A percentile compares a stretch with the other conserved stretches of the same genome.
Evolutionary conservation across 2,329 filamentous ascomycete species (phyloP).

Genomic region (Rhynchosporium agropyri): DNA sequence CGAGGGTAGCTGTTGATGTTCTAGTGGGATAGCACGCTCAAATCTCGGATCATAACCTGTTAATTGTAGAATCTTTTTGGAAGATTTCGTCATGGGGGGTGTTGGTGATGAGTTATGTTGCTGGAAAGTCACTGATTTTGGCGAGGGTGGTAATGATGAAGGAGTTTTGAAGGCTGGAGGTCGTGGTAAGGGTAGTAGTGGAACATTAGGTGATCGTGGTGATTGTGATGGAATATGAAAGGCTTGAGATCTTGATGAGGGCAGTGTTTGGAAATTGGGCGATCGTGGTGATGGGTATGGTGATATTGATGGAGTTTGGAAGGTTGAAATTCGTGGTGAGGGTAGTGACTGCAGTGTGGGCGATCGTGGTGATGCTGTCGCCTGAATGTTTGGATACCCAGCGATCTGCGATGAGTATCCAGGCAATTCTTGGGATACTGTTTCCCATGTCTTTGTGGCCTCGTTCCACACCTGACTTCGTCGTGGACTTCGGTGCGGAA

Average conservation of each 20-base stretch:
- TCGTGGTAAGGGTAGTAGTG: background rate
- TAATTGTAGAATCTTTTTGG: slow-evolving; percentile 32
- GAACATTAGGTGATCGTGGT: no score
- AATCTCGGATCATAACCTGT: slow-evolving; percentile 31
- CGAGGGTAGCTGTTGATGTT: slow-evolving; percentile 21
- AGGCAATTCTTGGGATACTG: background rate
- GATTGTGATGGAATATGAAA: no score
- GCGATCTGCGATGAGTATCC: background rate
- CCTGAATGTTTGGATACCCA: background rate
- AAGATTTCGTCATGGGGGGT: slow-evolving; percentile 26
- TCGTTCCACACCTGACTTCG: slow-evolving; percentile 15
- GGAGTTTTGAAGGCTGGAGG: background rate
- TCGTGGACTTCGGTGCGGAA: slow-evolving; percentile 6
- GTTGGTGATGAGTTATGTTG: background rate
- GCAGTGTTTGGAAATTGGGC: no score
- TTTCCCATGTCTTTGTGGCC: background rate
- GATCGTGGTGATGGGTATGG: no score
- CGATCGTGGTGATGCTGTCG: background rate
- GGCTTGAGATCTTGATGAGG: no score
- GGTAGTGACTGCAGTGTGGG: no score
- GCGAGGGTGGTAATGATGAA: background rate
- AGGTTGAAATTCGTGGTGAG: no score
- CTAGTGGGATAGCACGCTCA: slow-evolving; percentile 18
- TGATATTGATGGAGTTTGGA: no score
- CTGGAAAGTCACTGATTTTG: background rate